Evolutionary conservation across 1,284 basidiomycete genomes (phyloP).

Genomic region (Hemileia vastatrix): DNA sequence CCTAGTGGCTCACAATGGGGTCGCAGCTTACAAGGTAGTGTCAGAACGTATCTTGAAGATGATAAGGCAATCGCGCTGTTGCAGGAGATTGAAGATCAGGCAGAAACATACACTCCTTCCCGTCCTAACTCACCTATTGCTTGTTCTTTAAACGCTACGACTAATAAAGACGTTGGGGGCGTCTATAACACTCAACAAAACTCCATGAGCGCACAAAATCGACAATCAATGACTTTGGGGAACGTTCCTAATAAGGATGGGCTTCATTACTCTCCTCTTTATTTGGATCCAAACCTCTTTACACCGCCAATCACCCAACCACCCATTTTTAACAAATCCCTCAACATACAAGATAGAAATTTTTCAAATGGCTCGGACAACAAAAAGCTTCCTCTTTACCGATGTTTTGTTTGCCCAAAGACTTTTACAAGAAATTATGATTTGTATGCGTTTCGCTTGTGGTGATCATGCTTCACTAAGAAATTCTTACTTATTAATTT

Average conservation of each 20-base stretch:
- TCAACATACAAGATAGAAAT: background rate
- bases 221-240: no score
- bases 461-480: background rate
- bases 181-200: no score
- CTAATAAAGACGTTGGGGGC: no score
- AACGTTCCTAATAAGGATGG: no score
- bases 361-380: background rate
- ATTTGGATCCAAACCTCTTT: background rate
- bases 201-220: no score
- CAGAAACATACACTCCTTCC: constrained; percentile 3
- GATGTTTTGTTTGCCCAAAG: constrained; percentile 15
- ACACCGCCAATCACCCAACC: background rate
- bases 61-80: constrained; percentile 9
- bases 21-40: no score
- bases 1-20: no score
- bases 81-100: constrained; percentile 10
- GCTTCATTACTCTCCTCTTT: no score
- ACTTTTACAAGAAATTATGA: constrained; percentile 21
- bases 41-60: no score
- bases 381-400: background rate
- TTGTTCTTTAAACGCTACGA: no score
- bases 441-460: constrained; percentile 2
- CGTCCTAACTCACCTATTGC: no score
- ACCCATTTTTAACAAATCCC: background rate
- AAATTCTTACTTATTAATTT: background rate